Conservation (phyloP, 495 filamentous ascomycete species). For the Hypoxylon lenormandii region DNA sequence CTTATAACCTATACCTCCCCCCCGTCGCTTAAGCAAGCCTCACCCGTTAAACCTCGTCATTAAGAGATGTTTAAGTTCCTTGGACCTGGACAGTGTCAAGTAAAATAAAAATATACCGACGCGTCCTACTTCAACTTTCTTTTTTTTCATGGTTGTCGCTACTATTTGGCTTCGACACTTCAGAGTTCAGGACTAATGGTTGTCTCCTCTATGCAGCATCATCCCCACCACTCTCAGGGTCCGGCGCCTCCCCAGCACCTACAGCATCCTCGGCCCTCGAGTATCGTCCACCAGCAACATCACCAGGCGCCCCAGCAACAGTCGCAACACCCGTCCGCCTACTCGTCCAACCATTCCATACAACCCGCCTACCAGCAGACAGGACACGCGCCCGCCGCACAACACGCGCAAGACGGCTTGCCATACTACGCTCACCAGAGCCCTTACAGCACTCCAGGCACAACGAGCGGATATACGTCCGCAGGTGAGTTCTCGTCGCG, state of each 20-base stretch:
- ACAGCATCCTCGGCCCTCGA: constrained; percentile 73
- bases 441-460: constrained; percentile 78
- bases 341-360: constrained; percentile 67
- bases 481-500: constrained; percentile 72
- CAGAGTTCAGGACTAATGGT: constrained; percentile 61
- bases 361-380: constrained; percentile 64
- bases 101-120: constrained; percentile 60
- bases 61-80: constrained; percentile 52
- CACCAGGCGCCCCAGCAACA: constrained; percentile 63
- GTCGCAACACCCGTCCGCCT: constrained; percentile 67
- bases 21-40: constrained; percentile 60
- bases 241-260: constrained; percentile 67
- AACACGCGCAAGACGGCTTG: constrained; percentile 69
- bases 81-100: constrained; percentile 54
- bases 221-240: constrained; percentile 70
- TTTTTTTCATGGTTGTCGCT: constrained; percentile 49
- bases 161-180: constrained; percentile 51
- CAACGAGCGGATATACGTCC: constrained; percentile 77
- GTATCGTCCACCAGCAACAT: constrained; percentile 73
- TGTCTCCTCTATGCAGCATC: constrained; percentile 69
- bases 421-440: constrained; percentile 80
- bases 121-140: constrained; percentile 50
- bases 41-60: constrained; percentile 60
- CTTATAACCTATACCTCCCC: constrained; percentile 55
- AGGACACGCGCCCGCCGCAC: constrained; percentile 61